Evolutionary conservation across 2,329 filamentous ascomycete species (phyloP).

Genomic region (Aureobasidium namibiae): DNA sequence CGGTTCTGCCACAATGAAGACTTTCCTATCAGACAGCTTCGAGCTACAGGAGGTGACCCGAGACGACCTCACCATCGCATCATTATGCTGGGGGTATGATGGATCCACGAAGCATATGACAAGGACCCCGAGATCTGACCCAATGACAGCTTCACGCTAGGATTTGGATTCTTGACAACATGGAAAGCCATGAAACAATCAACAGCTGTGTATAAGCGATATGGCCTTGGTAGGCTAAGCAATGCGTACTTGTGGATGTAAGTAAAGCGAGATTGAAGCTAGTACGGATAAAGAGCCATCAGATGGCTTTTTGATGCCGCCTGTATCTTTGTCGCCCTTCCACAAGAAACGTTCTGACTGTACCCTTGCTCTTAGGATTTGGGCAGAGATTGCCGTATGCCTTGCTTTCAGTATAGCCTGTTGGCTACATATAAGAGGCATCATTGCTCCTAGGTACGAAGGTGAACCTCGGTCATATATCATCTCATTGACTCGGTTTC

Average conservation of each 20-base stretch:
- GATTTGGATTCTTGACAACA: constrained; percentile 33
- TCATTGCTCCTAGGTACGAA: constrained; percentile 5
- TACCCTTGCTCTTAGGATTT: too few relatives aligned
- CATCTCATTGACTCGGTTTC: neutral
- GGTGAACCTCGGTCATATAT: too few relatives aligned
- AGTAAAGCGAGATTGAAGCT: too few relatives aligned
- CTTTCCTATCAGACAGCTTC: constrained; percentile 12
- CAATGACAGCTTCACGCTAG: constrained; percentile 18
- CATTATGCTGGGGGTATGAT: constrained; percentile 5
- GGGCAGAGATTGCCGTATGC: constrained; percentile 38
- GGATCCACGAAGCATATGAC: neutral
- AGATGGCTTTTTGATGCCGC: too few relatives aligned
- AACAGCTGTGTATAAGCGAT: constrained; percentile 9
- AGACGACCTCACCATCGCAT: constrained; percentile 13
- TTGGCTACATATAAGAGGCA: constrained; percentile 25
- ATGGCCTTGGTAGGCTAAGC: constrained; percentile 32
- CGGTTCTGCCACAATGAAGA: constrained; percentile 3
- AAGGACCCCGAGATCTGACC: neutral
- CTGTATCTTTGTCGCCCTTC: too few relatives aligned
- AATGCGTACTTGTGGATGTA: constrained; percentile 31
- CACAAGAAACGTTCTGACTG: too few relatives aligned
- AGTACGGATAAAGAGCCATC: too few relatives aligned
- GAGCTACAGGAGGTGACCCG: constrained; percentile 11
- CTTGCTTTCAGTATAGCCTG: constrained; percentile 35
- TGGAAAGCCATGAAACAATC: constrained; percentile 33